A percentile compares a stretch with the other conserved stretches of the same genome.
Conservation (phyloP, 2,329 filamentous ascomycete genomes). For the Cladosporium austrohemisphaericum region DNA sequence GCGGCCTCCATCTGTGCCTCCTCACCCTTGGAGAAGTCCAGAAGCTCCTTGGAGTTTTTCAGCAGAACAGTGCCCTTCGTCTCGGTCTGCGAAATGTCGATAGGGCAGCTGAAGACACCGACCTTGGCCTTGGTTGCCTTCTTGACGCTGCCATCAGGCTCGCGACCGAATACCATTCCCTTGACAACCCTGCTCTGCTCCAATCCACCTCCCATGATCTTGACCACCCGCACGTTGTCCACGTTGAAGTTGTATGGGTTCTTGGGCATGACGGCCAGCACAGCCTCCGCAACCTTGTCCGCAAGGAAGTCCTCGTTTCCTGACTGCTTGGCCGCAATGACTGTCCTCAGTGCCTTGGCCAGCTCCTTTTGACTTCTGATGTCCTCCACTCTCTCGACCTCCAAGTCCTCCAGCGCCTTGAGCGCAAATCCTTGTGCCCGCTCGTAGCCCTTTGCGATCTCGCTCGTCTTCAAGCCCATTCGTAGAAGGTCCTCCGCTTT, state of each 20-base stretch:
- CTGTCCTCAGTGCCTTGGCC: conserved; percentile 91
- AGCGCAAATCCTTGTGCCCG: conserved; percentile 87
- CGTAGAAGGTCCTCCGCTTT: conserved; percentile 95
- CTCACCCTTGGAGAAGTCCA: conserved; percentile 97
- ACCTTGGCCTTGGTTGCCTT: conserved; percentile 93
- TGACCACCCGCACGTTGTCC: conserved; percentile 97
- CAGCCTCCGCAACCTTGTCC: conserved; percentile 77
- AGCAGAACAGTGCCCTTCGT: conserved; percentile 97
- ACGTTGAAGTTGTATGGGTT: conserved; percentile 96
- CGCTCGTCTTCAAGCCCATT: conserved; percentile 97
- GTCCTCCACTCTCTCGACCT: conserved; percentile 85
- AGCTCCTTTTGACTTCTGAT: conserved; percentile 77
- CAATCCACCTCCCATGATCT: conserved; percentile 97
- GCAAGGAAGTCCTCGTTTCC: conserved; percentile 88
- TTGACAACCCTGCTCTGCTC: conserved; percentile 92
- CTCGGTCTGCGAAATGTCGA: conserved; percentile 94
- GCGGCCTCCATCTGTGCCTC: conserved; percentile 83
- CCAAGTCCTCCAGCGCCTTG: conserved; percentile 73
- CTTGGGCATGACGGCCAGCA: conserved; percentile 87
- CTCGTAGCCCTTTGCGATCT: conserved; percentile 94
- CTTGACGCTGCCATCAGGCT: conserved; percentile 86
- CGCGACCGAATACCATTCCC: conserved; percentile 97
- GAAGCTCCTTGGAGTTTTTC: conserved; percentile 97
- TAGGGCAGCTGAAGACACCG: conserved; percentile 90
- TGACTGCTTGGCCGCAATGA: conserved; percentile 94